Conservation (phyloP, 768 basidiomycete genomes). For the Mycena albidolilacea region DNA sequence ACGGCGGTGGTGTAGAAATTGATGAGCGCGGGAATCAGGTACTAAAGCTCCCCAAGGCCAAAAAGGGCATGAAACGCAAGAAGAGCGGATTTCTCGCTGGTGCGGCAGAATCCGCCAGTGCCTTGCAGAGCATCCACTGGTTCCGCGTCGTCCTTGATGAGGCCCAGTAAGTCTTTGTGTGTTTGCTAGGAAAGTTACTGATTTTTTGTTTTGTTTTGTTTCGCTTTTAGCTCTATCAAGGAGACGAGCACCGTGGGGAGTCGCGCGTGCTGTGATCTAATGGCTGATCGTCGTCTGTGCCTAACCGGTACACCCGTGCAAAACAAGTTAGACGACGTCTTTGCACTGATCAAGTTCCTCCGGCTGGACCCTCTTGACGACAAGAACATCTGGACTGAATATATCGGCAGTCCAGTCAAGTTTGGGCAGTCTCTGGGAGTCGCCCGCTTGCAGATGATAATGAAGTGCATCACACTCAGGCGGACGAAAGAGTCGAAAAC, state of each 20-base stretch:
- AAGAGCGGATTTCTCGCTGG: constrained; percentile 59
- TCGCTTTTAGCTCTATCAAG: constrained; percentile 86
- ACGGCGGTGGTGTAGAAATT: constrained; percentile 71
- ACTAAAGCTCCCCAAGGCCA: constrained; percentile 72
- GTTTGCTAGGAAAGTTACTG: constrained; percentile 18
- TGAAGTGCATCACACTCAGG: constrained; percentile 96
- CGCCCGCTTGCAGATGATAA: constrained; percentile 94
- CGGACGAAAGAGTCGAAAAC: constrained; percentile 94
- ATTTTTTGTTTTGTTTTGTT: constrained; percentile 7
- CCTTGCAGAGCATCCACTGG: constrained; percentile 96
- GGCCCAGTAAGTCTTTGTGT: constrained; percentile 83
- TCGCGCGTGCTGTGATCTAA: constrained; percentile 94
- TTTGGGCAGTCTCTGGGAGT: constrained; percentile 92
- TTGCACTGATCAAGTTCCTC: constrained; percentile 96
- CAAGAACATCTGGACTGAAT: constrained; percentile 93
- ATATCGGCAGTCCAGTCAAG: constrained; percentile 93
- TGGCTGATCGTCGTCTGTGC: constrained; percentile 93
- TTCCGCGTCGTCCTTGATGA: constrained; percentile 95
- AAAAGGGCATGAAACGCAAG: constrained; percentile 80
- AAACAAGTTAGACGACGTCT: constrained; percentile 99
- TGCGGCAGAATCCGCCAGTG: constrained; percentile 71
- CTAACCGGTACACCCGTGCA: constrained; percentile 99
- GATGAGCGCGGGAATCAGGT: constrained; percentile 79
- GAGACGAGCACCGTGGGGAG: constrained; percentile 95
- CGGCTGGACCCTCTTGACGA: constrained; percentile 94